Base-by-base conservation (phyloP, 2,329 filamentous ascomycete species). In the Tolypocladium capitatum region DNA sequence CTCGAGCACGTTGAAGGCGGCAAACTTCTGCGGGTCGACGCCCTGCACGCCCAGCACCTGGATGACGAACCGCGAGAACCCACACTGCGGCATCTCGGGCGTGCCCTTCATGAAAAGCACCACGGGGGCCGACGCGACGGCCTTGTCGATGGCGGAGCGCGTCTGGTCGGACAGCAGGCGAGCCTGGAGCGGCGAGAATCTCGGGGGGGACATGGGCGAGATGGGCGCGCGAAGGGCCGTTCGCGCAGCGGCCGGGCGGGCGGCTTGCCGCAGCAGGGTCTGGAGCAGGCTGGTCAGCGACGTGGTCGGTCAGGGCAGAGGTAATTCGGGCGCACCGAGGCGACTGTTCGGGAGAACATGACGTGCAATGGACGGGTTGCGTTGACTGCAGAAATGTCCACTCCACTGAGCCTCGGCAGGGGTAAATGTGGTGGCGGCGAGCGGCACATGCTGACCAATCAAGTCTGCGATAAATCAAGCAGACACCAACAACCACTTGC, bases 101-200 rank as follows among this genome's bases (percentile, higher is more conserved):
- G 92, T 97, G 50, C 92, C 92, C 74, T 98, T 98, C 92, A 98
- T 98, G 75, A 98, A 98, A 49, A 98, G 76, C 1, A 98, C 92
- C 0, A 98, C 91, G 2, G 91, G 91, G 0, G 90, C 85, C 1
- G 89, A 90, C 24, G 71, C 74, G 16, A 98, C 83, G 31, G 91
- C 91, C 65, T 89, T 87, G 67, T 96, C 87, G 59, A 98, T 98
- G 27, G 90, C 89, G 35, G 80, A 69, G 52, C 78, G 81, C 11
- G 86, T 92, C 61, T 88, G 78, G 57, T 83, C 78, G 31, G 91
- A 96, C 43, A 98, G 78, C 36, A 87, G 75, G 49, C 89, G 84
- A 50, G 75, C 68, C 52, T 74, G 72, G 58, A 66, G 58, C 43
- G 62, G 60, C 41, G 58, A 55, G 40, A 60, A 24, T 10, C 38